These are phyloP conservation scores for Acer campestre DNA, from an alignment of 345 rosid species.

Conservation along the genomic window DNA sequence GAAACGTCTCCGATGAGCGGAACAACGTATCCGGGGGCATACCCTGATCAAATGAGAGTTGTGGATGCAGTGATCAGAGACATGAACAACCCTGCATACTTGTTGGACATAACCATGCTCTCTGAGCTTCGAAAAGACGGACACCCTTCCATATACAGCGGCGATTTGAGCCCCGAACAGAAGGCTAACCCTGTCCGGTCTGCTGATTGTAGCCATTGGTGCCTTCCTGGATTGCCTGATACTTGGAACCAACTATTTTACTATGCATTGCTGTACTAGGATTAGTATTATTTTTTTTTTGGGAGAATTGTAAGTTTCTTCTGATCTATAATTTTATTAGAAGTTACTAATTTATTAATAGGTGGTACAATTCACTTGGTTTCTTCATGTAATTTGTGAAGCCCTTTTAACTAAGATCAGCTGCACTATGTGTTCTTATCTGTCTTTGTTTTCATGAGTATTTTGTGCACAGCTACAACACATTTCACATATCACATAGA, in stretches of 20 bases:
- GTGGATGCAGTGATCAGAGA: conserved; percentile 55
- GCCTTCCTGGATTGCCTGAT: conserved; percentile 98
- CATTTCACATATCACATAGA: too few species aligned
- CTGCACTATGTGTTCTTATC: neutral
- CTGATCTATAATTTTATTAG: neutral
- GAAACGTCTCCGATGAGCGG: conserved; percentile 70
- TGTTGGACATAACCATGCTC: conserved; percentile 85
- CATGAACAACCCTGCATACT: conserved; percentile 54
- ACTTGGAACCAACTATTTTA: conserved; percentile 89
- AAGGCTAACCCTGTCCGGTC: conserved; percentile 67
- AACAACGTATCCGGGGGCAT: conserved; percentile 53
- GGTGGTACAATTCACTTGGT: conserved; percentile 3
- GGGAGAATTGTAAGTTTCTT: neutral
- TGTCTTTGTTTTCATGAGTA: neutral
- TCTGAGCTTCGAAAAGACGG: conserved; percentile 86
- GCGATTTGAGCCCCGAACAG: conserved; percentile 64
- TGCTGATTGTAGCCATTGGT: conserved; percentile 99
- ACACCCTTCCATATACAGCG: conserved; percentile 94
- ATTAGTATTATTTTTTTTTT: too few species aligned
- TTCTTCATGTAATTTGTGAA: neutral
- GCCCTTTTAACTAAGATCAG: neutral
- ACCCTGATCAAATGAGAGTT: conserved; percentile 70
- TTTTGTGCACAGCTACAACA: too few species aligned
- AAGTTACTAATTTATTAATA: neutral
- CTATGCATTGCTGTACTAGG: conserved; percentile 56